Evolutionary conservation across 331 rosid species (phyloP).

Genomic region (Malus hybrid): DNA sequence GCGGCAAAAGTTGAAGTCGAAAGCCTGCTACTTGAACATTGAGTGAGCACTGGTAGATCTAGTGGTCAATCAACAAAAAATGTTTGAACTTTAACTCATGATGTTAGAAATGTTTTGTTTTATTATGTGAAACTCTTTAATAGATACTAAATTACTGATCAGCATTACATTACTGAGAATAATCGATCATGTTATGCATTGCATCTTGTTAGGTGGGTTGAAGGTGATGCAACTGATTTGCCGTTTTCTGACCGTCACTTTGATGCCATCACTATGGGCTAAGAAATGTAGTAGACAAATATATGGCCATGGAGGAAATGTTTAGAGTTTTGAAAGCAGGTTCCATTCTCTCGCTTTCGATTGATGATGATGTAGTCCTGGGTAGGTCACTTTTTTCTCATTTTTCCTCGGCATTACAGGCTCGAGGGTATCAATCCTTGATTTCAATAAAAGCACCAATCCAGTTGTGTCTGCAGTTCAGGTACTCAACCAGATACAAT

Average conservation of each 20-base stretch:
- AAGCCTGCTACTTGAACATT: slow-evolving; percentile 52
- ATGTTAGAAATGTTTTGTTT: background rate
- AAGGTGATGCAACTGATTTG: slow-evolving; percentile 88
- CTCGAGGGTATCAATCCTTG: slow-evolving; percentile 58
- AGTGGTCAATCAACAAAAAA: slow-evolving; percentile 2
- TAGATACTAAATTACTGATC: background rate
- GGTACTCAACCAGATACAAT: slow-evolving; percentile 33
- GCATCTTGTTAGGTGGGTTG: slow-evolving; percentile 63
- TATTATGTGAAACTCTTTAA: background rate
- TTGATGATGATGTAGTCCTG: background rate
- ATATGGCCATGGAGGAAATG: slow-evolving; percentile 61
- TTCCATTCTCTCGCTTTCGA: slow-evolving; percentile 6
- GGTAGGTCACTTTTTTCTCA: slow-evolving; percentile 1
- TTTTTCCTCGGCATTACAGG: slow-evolving; percentile 40
- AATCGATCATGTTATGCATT: slow-evolving; percentile 5
- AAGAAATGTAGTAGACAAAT: slow-evolving; percentile 68
- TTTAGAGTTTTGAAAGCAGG: slow-evolving; percentile 68
- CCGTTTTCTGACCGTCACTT: slow-evolving; percentile 61
- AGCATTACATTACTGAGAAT: background rate
- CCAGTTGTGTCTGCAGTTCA: slow-evolving; percentile 36
- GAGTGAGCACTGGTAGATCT: slow-evolving; percentile 93
- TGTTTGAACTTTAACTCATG: background rate
- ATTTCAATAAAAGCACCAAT: slow-evolving; percentile 68
- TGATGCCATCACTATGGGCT: slow-evolving; percentile 85
- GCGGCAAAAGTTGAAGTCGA: slow-evolving; percentile 33